phyloP scores from a whole-genome alignment of 148 eudicot genomes.

The Silene conica region DNA sequence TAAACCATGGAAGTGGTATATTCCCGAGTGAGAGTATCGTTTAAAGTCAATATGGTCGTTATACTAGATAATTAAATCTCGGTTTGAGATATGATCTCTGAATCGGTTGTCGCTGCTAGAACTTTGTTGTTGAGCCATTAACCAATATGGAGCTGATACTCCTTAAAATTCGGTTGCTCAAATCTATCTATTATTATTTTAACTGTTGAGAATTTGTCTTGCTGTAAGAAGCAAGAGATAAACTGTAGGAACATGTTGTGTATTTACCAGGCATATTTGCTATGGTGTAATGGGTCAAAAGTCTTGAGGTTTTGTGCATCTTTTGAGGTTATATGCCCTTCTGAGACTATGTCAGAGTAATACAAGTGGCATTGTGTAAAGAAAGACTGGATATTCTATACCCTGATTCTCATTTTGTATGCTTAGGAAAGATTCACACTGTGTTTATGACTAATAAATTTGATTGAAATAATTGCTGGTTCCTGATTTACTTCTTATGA shows the following conservation, averaged over 20 bases:
- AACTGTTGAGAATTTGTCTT: constrained; percentile 20
- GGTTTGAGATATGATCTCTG: background rate
- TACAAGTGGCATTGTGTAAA: background rate
- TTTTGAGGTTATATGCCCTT: constrained; percentile 21
- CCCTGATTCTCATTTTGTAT: constrained; percentile 9
- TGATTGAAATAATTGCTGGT: no score
- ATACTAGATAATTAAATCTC: background rate
- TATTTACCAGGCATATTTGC: constrained; percentile 15
- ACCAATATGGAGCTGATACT: background rate
- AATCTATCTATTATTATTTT: background rate
- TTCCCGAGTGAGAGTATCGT: background rate
- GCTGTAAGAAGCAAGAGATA: constrained; percentile 20
- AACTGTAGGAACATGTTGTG: constrained; percentile 21
- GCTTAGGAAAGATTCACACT: background rate
- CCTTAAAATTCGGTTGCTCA: background rate
- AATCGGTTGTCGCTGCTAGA: background rate
- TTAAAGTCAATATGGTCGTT: constrained; percentile 5
- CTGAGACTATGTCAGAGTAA: constrained; percentile 24
- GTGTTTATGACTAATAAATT: no score
- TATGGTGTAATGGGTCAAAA: constrained; percentile 1
- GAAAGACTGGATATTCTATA: constrained; percentile 1
- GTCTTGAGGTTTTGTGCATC: constrained; percentile 9
- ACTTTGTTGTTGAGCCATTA: background rate
- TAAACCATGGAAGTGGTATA: constrained; percentile 14
- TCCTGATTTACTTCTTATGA: no score